phyloP scores from a whole-genome alignment of 2,329 filamentous ascomycete genomes.

The Calonectria pseudoreteaudii region DNA sequence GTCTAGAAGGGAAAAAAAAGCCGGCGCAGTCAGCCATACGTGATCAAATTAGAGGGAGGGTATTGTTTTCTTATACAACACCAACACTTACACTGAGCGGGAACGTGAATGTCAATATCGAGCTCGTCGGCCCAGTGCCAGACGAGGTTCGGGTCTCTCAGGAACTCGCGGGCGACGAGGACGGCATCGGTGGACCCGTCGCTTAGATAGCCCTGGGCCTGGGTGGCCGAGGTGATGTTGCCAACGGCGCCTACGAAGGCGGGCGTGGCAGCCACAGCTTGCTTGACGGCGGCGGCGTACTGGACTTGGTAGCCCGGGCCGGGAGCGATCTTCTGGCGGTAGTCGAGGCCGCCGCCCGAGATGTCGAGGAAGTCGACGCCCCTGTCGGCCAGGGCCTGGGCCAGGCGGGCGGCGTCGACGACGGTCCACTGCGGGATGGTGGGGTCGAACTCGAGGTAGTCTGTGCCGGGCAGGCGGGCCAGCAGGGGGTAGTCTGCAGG shows the following conservation, averaged over 20 bases:
- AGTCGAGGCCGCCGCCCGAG: constrained; percentile 73
- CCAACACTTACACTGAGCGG: constrained; percentile 50
- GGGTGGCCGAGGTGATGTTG: constrained; percentile 54
- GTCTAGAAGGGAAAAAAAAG: constrained; percentile 35
- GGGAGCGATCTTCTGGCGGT: constrained; percentile 65
- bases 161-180: constrained; percentile 62
- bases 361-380: constrained; percentile 82
- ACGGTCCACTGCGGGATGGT: constrained; percentile 67
- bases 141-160: constrained; percentile 66
- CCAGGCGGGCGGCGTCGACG: constrained; percentile 74
- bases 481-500: constrained; percentile 66
- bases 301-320: constrained; percentile 77
- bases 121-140: constrained; percentile 66
- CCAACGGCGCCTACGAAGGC: constrained; percentile 58
- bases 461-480: constrained; percentile 75
- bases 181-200: constrained; percentile 59
- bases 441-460: constrained; percentile 75
- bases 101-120: constrained; percentile 56
- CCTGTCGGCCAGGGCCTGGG: constrained; percentile 68
- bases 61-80: not conserved
- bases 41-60: no score
- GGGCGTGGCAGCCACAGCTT: constrained; percentile 70
- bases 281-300: constrained; percentile 74
- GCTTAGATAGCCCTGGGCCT: constrained; percentile 59
- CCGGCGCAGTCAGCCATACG: not conserved